A percentile compares a stretch with the other conserved stretches of the same genome.
Conservation (phyloP, 495 filamentous ascomycete genomes). For the Talaromyces thailandensis region DNA sequence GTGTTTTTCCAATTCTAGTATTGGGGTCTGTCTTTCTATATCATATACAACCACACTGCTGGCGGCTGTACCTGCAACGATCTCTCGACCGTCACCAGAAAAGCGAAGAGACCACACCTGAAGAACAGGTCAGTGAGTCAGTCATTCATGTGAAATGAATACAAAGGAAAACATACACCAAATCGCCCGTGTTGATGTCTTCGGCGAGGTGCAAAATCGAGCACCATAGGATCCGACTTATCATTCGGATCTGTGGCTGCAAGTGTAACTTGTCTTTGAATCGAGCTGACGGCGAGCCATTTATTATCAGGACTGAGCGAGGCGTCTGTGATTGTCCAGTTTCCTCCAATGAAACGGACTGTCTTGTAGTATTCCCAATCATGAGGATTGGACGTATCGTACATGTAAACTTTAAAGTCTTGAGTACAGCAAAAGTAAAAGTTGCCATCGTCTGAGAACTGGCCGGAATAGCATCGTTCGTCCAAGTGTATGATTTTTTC, state of each 20-base stretch:
- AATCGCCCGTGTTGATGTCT: slow-evolving; percentile 33
- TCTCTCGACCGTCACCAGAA: slow-evolving; percentile 82
- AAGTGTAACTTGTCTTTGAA: slow-evolving; percentile 71
- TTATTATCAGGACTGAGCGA: slow-evolving; percentile 85
- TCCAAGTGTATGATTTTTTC: slow-evolving; percentile 87
- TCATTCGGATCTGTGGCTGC: slow-evolving; percentile 81
- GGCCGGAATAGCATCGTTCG: slow-evolving; percentile 81
- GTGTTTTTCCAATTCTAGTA: slow-evolving; percentile 72
- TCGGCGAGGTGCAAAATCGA: slow-evolving; percentile 56
- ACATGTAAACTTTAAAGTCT: slow-evolving; percentile 91
- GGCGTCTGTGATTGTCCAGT: slow-evolving; percentile 96
- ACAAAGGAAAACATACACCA: slow-evolving; percentile 30
- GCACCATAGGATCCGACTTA: slow-evolving; percentile 60
- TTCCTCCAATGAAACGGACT: slow-evolving; percentile 66
- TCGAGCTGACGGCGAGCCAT: slow-evolving; percentile 82
- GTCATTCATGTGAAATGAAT: slow-evolving; percentile 3
- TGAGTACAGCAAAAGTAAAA: slow-evolving; percentile 95
- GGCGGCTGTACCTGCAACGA: slow-evolving; percentile 80
- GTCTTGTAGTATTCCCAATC: slow-evolving; percentile 96
- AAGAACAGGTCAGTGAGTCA: slow-evolving; percentile 12
- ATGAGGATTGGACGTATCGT: slow-evolving; percentile 94
- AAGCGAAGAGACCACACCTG: slow-evolving; percentile 88
- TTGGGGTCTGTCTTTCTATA: slow-evolving; percentile 55
- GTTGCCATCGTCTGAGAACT: slow-evolving; percentile 94
- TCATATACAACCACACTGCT: slow-evolving; percentile 87